phyloP scores from a whole-genome alignment of 164 flowering plant genomes.

The Macadamia integrifolia region DNA sequence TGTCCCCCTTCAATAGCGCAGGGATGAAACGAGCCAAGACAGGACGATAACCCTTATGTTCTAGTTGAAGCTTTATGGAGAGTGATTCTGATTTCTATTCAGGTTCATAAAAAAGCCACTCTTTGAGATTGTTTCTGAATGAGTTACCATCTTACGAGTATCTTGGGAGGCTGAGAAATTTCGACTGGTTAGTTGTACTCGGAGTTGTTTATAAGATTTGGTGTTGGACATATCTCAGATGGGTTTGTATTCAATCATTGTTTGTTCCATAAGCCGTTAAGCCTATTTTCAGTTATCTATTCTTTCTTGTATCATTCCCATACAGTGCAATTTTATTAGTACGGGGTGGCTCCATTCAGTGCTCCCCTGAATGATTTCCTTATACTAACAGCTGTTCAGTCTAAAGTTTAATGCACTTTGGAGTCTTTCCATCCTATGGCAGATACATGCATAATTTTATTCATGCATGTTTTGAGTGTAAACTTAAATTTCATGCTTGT shows the following conservation, averaged over 20 bases:
- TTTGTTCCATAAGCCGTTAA: conserved; percentile 7
- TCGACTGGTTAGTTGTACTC: conserved; percentile 7
- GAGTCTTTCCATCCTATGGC: no score
- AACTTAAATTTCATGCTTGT: no score
- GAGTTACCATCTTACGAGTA: background rate
- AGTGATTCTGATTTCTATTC: background rate
- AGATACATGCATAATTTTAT: no score
- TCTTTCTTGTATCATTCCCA: conserved; percentile 15
- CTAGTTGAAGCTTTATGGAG: conserved; percentile 5
- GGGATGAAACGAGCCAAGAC: conserved; percentile 98
- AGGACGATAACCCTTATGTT: conserved; percentile 35
- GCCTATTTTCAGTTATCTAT: conserved; percentile 12
- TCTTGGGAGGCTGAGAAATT: conserved; percentile 8
- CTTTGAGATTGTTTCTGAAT: conserved; percentile 7
- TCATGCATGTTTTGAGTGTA: no score
- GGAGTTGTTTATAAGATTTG: conserved; percentile 8
- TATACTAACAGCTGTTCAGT: background rate
- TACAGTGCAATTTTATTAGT: background rate
- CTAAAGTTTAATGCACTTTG: no score
- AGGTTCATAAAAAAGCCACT: background rate
- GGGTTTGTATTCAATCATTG: conserved; percentile 8
- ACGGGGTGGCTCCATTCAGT: conserved; percentile 12
- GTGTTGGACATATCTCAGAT: conserved; percentile 9
- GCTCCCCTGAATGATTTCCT: background rate
- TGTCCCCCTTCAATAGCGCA: conserved; percentile 82